Conservation (phyloP, 257 asterid species). For the Avicennia marina region DNA sequence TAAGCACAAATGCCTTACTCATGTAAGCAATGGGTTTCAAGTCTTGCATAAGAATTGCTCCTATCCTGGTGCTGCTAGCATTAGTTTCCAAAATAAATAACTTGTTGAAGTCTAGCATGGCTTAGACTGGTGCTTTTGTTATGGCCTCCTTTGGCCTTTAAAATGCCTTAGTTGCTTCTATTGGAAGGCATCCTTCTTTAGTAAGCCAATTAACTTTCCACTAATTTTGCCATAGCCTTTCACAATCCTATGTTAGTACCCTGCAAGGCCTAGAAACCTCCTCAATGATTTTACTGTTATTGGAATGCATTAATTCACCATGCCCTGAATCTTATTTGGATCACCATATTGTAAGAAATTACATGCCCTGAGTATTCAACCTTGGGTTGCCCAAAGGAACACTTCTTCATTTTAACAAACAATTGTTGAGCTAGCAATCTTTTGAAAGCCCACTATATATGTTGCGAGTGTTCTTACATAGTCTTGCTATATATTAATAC, state of each 20-base stretch:
- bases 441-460: no score
- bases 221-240: neutral
- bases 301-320: neutral
- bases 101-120: neutral
- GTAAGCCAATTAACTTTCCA: neutral
- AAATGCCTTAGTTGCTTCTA: neutral
- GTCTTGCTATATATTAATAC: neutral
- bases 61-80: neutral
- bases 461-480: no score
- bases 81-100: neutral
- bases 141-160: neutral
- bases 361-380: neutral
- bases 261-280: neutral
- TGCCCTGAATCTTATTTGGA: neutral
- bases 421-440: accelerated
- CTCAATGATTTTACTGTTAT: neutral
- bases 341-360: neutral
- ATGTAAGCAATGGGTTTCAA: neutral
- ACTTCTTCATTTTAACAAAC: neutral
- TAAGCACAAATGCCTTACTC: neutral
- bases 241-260: neutral
- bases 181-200: neutral
- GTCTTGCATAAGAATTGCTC: neutral
- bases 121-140: neutral
- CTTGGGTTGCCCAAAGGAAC: neutral